Evolutionary conservation across 495 filamentous ascomycete species (phyloP), one percentile per base, ranked within the genome.

Genomic region (Chaetomium cochliodes): DNA sequence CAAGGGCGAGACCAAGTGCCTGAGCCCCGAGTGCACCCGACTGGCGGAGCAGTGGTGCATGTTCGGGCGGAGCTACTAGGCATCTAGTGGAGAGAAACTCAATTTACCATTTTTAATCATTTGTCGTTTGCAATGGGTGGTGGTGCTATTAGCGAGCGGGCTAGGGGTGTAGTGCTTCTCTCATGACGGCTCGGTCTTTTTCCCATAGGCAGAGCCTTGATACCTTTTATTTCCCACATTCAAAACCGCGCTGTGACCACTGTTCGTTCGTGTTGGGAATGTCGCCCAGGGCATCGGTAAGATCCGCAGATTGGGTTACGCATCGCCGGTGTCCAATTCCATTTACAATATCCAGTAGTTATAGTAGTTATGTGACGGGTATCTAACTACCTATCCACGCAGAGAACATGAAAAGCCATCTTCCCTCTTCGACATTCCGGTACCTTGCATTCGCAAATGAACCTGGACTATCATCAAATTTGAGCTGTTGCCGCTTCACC

Each of bases 1-100:
- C 63, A 79, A 85, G 65, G 93, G 91, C 33, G 87, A 89, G 75
- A 96, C 92, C 57, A 92, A 92, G 78, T 98, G 94, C 75, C 79
- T 88, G 65, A 96, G 91, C 81, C 92, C 96, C 30, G 84, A 96
- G 66, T 98, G 94, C 76, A 78, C 72, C 50, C 80, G 80, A 11
- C 64, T 84, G 15, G 92, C 92, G 25, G 85, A 92, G 83, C 82
- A 88, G 65, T 96, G 90, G 87, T 87, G 87, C 75, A 88, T 94
- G 87, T 96, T 94, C 76, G 92, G 92, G 62, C 83, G 92, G 56
- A 83, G 80, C 69, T 85, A 85, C 67, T 85, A 80, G 46, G 60
- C 33, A 50, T 50, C 18, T 50, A 44, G 41, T 11, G 46, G n/a
- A 23, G 23, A 50, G 6, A 23, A 50, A 50, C 20, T 22, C 18